phyloP scores from a whole-genome alignment of 805 yeast species.

The Candida vartiovaarae region DNA sequence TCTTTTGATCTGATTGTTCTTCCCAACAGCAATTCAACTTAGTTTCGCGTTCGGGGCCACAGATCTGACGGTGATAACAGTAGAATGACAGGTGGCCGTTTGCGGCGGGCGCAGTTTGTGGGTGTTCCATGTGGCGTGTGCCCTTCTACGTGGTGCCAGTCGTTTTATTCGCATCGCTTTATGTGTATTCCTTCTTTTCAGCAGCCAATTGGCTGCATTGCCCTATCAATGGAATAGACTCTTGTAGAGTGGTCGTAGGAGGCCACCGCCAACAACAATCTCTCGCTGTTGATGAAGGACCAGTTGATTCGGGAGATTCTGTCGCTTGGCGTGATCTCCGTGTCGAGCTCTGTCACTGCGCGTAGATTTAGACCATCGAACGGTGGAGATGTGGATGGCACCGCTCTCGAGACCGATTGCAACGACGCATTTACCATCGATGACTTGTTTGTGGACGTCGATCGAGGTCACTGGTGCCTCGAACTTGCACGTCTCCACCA shows the following conservation, averaged over 20 bases:
- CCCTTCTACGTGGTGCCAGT: no score
- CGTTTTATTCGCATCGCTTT: no score
- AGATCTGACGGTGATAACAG: no score
- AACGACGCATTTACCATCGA: constrained; percentile 30
- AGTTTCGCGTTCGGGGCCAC: no score
- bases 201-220: background rate
- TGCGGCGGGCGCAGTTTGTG: no score
- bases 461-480: constrained; percentile 61
- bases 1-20: no score
- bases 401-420: constrained; percentile 75
- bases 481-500: constrained; percentile 37
- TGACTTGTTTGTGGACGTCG: constrained; percentile 33
- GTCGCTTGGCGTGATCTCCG: constrained; percentile 47
- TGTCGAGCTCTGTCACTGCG: constrained; percentile 29
- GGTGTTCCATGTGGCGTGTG: no score
- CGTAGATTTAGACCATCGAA: constrained; percentile 27
- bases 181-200: no score
- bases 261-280: constrained; percentile 46
- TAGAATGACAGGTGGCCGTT: no score
- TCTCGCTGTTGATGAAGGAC: constrained; percentile 27
- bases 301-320: constrained; percentile 58
- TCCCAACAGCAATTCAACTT: no score
- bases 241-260: constrained; percentile 57
- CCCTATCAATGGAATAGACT: constrained; percentile 25
- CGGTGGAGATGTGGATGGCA: constrained; percentile 36